Conservation (phyloP, 2,329 filamentous ascomycete genomes). For the Shiraia sp. region DNA sequence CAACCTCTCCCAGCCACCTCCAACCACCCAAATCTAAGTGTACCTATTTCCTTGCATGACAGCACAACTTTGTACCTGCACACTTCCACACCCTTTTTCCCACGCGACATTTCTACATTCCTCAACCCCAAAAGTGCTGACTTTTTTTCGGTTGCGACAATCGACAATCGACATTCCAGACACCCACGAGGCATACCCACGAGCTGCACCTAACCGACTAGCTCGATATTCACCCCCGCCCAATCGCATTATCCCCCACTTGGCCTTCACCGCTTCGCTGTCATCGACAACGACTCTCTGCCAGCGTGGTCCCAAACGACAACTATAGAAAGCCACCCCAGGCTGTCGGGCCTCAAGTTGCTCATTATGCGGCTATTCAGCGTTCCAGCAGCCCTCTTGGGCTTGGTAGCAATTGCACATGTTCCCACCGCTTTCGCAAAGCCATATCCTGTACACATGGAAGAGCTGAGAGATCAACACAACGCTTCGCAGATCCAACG, state of each 20-base stretch:
- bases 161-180: slow-evolving; percentile 2
- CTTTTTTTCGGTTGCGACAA: slow-evolving; percentile 6
- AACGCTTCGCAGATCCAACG: slow-evolving; percentile 34
- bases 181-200: neutral
- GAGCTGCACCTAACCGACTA: slow-evolving; percentile 18
- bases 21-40: slow-evolving; percentile 30
- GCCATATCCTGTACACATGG: slow-evolving; percentile 34
- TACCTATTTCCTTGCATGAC: slow-evolving; percentile 36
- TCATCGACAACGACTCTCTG: slow-evolving; percentile 1
- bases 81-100: slow-evolving; percentile 10
- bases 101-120: slow-evolving; percentile 5
- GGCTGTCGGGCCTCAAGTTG: slow-evolving; percentile 9
- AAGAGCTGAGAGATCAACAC: slow-evolving; percentile 31
- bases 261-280: slow-evolving; percentile 18
- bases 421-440: slow-evolving; percentile 58
- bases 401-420: slow-evolving; percentile 47
- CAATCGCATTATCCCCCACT: slow-evolving; percentile 16
- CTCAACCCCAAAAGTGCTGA: slow-evolving; percentile 9
- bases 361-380: slow-evolving; percentile 33
- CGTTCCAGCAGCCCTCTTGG: slow-evolving; percentile 73
- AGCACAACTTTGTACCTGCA: slow-evolving; percentile 14
- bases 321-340: slow-evolving; percentile 7
- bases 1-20: slow-evolving; percentile 34
- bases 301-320: slow-evolving; percentile 1
- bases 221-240: slow-evolving; percentile 19